These are phyloP conservation scores for Xylona heveae DNA, from an alignment of 495 filamentous ascomycete species.

Conservation along the genomic window DNA sequence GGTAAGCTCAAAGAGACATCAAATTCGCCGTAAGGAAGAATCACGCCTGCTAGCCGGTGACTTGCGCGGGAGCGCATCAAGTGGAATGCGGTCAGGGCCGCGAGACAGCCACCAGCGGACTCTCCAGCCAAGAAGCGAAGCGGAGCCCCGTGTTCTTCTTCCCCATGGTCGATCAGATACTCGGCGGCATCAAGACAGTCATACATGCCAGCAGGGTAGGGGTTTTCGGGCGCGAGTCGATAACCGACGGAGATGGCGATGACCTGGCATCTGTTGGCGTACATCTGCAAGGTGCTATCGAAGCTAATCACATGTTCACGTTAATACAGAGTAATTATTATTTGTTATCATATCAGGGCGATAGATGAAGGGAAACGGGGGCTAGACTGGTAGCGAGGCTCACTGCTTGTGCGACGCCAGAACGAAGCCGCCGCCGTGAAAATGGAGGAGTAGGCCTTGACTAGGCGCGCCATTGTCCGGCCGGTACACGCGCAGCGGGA, in stretches of 20 bases:
- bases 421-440: constrained; percentile 33
- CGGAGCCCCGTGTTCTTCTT: constrained; percentile 9
- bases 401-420: too few species aligned
- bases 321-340: too few species aligned
- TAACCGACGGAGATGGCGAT: constrained; percentile 33
- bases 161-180: constrained; percentile 24
- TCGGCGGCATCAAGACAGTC: constrained; percentile 32
- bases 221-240: constrained; percentile 35
- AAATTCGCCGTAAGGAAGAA: constrained; percentile 25
- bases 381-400: too few species aligned
- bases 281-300: constrained; percentile 18
- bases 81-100: constrained; percentile 20
- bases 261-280: constrained; percentile 21
- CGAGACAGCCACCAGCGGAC: constrained; percentile 28
- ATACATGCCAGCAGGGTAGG: constrained; percentile 26
- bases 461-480: constrained; percentile 18
- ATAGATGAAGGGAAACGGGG: too few species aligned
- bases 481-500: constrained; percentile 25
- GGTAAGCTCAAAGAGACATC: constrained; percentile 21
- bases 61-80: constrained; percentile 17
- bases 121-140: constrained; percentile 14
- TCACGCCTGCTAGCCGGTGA: constrained; percentile 20
- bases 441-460: constrained; percentile 26
- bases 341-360: too few species aligned
- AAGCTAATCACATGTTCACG: constrained; percentile 9